Evolutionary conservation across 306 rosid species (phyloP), one percentile per base, ranked within the genome.

Genomic region (Gleditsia sinensis): DNA sequence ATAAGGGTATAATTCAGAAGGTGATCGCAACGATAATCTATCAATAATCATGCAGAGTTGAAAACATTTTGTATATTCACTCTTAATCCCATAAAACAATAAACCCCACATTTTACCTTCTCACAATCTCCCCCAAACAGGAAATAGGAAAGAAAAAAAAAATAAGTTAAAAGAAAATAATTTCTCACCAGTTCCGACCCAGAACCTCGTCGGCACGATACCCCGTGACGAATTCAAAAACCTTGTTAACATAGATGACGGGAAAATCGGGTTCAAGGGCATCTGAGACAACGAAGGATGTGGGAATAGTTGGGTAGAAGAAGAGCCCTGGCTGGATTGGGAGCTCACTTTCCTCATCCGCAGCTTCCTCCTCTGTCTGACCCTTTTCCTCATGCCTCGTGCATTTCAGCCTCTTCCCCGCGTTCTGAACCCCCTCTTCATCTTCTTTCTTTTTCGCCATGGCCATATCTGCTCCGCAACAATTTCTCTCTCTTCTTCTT

Each of bases 241-340:
- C 93, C 45, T 92, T 92, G 85, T 95, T 95, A 51, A 95, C 96
- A 74, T 95, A 95, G 45, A 95, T 95, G 72, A 95, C 75, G 6
- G 99, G 99, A 65, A 82, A 86, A 85, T 95, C 99, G 13, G 91
- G 83, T 71, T 95, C 99, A 10, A 92, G 86, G 23, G 97, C 98
- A 85, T 95, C 99, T 9, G 92, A 87, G 3, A 95, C 98, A 3
- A 95, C 98, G 79, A 92, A 88, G 8, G 99, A 90, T 1, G 93
- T 88, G 6, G 98, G 97, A 0, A 84, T 75, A 49, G 88, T 80
- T 30, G 99, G 99, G 79, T 86, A 86, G 71, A 69, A 80, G 65
- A 80, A 72, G 5, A 84, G 6, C 8, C 88, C 96, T 0, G 84
- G 87, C 50, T 75, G 39, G 14, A 86, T 24, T 1, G 90, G 85